phyloP scores from a whole-genome alignment of 2,329 filamentous ascomycete genomes.

The Zymoseptoria crescenta region DNA sequence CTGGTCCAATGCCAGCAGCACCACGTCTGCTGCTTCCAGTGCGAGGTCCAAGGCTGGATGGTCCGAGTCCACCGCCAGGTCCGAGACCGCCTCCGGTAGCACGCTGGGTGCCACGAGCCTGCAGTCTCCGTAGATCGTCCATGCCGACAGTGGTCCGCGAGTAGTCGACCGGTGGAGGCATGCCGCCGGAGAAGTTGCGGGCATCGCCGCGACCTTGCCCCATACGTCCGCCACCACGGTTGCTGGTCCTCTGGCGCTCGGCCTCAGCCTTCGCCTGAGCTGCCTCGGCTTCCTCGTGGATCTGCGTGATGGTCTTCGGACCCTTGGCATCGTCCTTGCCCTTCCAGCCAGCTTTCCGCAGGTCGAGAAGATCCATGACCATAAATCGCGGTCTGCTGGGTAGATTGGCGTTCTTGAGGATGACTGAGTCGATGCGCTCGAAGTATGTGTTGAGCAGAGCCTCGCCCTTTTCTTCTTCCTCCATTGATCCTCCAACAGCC shows the following conservation, averaged over 20 bases:
- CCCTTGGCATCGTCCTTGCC: conserved; percentile 96
- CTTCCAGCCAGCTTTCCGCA: conserved; percentile 68
- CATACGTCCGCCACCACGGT: conserved; percentile 60
- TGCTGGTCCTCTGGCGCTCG: conserved; percentile 50
- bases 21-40: conserved; percentile 75
- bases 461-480: conserved; percentile 68
- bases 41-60: conserved; percentile 59
- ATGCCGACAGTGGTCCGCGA: conserved; percentile 75
- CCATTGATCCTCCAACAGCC: conserved; percentile 84
- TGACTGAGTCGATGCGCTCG: conserved; percentile 72
- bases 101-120: conserved; percentile 53
- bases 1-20: conserved; percentile 23
- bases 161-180: conserved; percentile 59
- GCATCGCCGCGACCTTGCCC: conserved; percentile 77
- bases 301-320: conserved; percentile 90
- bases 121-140: conserved; percentile 81
- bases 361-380: conserved; percentile 88
- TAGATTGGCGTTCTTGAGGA: conserved; percentile 64
- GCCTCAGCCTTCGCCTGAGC: conserved; percentile 69
- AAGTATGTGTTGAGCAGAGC: conserved; percentile 93
- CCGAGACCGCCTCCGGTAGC: conserved; percentile 57
- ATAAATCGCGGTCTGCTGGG: conserved; percentile 90
- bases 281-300: conserved; percentile 72
- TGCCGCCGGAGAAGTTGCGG: conserved; percentile 67
- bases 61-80: conserved; percentile 62